Conservation (phyloP, 2,329 filamentous ascomycete species). For the Verticillium dahliae region DNA sequence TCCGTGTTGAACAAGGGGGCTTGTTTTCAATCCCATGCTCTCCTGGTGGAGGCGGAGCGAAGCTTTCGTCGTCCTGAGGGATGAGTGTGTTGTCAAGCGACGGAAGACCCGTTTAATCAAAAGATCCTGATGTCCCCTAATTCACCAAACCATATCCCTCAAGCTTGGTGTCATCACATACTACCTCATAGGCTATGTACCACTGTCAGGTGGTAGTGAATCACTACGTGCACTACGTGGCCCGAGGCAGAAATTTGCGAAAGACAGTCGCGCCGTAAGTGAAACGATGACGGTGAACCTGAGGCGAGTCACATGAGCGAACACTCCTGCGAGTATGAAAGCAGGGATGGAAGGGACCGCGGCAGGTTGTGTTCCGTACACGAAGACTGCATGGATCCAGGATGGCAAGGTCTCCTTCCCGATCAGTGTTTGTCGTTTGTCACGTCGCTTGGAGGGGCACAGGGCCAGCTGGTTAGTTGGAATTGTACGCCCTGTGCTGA, state of each 20-base stretch:
- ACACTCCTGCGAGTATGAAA: not conserved
- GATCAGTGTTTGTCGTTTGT: not conserved
- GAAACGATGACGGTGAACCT: not conserved
- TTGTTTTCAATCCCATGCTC: not conserved
- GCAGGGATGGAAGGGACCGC: not conserved
- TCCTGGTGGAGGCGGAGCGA: not conserved
- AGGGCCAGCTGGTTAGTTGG: not conserved
- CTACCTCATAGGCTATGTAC: not conserved
- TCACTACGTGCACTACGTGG: not conserved
- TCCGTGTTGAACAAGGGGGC: not conserved
- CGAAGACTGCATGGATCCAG: not conserved
- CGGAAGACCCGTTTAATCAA: too few relatives aligned
- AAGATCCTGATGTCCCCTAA: too few relatives aligned
- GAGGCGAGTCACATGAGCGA: not conserved
- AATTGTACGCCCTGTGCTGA: not conserved
- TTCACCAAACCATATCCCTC: too few relatives aligned
- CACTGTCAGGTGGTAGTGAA: not conserved
- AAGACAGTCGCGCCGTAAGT: not conserved
- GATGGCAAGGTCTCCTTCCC: not conserved
- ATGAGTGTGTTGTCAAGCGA: not conserved
- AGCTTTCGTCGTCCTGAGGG: not conserved
- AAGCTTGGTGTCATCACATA: too few relatives aligned
- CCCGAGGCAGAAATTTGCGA: not conserved
- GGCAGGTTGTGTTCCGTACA: not conserved
- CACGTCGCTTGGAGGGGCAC: not conserved